phyloP scores from a whole-genome alignment of 2,329 filamentous ascomycete genomes.

The Cladobotryum mycophilum region DNA sequence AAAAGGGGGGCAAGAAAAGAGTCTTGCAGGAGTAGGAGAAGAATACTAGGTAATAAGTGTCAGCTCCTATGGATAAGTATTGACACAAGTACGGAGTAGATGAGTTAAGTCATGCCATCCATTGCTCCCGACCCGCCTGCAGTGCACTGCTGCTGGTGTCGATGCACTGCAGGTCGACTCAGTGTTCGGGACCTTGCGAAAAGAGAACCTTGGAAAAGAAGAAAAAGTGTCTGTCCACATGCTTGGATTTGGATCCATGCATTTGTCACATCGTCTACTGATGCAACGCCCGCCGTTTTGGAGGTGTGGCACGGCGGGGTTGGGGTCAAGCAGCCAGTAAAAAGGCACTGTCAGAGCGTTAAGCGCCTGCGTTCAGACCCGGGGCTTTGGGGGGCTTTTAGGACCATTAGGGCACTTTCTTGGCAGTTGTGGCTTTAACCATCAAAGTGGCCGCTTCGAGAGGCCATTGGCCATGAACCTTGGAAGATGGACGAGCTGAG shows the following conservation, averaged over 20 bases:
- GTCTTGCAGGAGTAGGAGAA: not conserved
- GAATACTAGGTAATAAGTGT: too few species aligned
- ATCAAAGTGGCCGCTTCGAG: not conserved
- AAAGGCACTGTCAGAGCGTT: not conserved
- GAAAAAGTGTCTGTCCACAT: too few species aligned
- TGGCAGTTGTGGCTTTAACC: not conserved
- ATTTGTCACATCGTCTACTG: constrained; percentile 6
- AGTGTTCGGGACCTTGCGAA: too few species aligned
- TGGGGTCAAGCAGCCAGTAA: constrained; percentile 4
- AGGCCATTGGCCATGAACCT: too few species aligned
- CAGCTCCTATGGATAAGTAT: too few species aligned
- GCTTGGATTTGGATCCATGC: not conserved
- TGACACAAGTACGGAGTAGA: too few species aligned
- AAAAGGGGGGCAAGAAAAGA: not conserved
- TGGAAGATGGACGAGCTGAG: too few species aligned
- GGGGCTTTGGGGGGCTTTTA: too few species aligned
- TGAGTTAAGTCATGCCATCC: too few species aligned
- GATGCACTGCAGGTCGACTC: not conserved
- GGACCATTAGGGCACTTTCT: not conserved
- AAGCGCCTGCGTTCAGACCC: not conserved
- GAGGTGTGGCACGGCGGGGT: constrained; percentile 3
- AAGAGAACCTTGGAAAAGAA: too few species aligned
- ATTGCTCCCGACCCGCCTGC: not conserved
- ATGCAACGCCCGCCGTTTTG: constrained; percentile 10
- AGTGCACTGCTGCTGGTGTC: not conserved